Conservation (phyloP, 2,329 filamentous ascomycete species). For the Proliferodiscus dingleyae region DNA sequence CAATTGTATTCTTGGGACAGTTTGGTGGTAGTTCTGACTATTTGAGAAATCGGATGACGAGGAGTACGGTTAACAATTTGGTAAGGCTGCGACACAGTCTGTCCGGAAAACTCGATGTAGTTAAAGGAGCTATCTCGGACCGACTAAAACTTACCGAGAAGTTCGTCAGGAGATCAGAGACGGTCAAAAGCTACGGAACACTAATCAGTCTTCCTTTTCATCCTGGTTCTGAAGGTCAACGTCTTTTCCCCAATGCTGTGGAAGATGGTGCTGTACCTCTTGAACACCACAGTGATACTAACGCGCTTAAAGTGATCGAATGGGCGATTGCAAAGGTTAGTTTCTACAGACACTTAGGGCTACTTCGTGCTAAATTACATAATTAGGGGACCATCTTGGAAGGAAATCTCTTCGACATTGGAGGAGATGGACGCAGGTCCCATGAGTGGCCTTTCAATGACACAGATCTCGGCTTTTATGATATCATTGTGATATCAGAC, state of each 20-base stretch:
- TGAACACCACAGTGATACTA: neutral
- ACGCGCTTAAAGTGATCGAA: constrained; percentile 8
- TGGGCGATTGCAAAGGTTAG: constrained; percentile 14
- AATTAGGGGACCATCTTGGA: constrained; percentile 2
- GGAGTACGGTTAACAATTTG: neutral
- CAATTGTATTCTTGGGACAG: constrained; percentile 12
- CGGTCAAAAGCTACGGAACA: constrained; percentile 10
- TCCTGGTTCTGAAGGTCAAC: neutral
- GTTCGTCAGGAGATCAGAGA: constrained; percentile 6
- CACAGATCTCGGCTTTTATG: constrained; percentile 6
- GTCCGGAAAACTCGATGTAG: constrained; percentile 11
- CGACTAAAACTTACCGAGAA: constrained; percentile 3
- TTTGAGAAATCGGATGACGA: constrained; percentile 11
- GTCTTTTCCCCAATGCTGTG: constrained; percentile 1
- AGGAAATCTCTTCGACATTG: constrained; percentile 4
- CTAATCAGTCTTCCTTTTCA: constrained; percentile 1
- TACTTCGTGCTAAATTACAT: neutral
- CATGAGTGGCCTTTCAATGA: constrained; percentile 5
- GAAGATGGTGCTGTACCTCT: constrained; percentile 5
- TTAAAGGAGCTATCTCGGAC: constrained; percentile 7
- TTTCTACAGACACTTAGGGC: neutral
- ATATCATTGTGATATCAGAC: constrained; percentile 13
- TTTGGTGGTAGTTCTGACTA: constrained; percentile 13
- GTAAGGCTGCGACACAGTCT: constrained; percentile 9
- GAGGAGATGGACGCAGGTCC: neutral